These are phyloP conservation scores for Phytophthora pseudosyringae DNA, from an alignment of 352 stramenopile genomes.

Conservation along the genomic window DNA sequence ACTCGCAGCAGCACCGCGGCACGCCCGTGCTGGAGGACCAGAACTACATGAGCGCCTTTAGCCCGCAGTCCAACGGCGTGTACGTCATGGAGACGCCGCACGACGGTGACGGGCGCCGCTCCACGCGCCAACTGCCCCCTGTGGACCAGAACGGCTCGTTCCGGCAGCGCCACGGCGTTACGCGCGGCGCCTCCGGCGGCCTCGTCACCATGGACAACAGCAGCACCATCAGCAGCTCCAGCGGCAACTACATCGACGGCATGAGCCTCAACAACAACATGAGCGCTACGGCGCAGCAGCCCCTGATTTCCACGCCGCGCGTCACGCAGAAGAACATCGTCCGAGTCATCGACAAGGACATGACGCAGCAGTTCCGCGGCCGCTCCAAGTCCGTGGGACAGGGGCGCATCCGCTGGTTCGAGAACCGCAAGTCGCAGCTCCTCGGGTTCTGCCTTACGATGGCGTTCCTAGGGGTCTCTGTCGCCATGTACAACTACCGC, in stretches of 20 bases:
- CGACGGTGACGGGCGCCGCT: constrained; percentile 38
- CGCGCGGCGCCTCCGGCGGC: constrained; percentile 35
- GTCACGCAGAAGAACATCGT: constrained; percentile 80
- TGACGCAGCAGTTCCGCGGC: constrained; percentile 86
- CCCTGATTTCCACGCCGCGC: constrained; percentile 64
- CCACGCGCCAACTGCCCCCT: constrained; percentile 40
- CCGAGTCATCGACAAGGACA: constrained; percentile 91
- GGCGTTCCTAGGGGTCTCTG: constrained; percentile 84
- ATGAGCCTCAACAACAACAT: constrained; percentile 44
- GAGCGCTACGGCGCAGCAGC: constrained; percentile 69
- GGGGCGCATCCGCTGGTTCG: constrained; percentile 85
- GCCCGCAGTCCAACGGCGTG: constrained; percentile 54
- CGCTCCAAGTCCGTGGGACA: constrained; percentile 73
- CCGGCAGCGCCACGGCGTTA: constrained; percentile 31
- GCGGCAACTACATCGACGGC: constrained; percentile 37
- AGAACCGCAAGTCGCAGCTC: constrained; percentile 90
- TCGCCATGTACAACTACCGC: constrained; percentile 90
- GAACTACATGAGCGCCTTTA: constrained; percentile 63
- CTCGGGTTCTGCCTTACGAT: constrained; percentile 87
- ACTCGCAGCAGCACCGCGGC: constrained; percentile 55
- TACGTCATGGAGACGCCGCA: constrained; percentile 77
- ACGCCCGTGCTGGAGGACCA: constrained; percentile 81
- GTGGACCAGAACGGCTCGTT: constrained; percentile 47
- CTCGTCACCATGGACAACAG: constrained; percentile 55
- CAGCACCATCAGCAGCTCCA: constrained; percentile 58